Evolutionary conservation across 495 filamentous ascomycete species (phyloP), one percentile per base, ranked within the genome.

Genomic region (Pseudotulostoma volvatum): DNA sequence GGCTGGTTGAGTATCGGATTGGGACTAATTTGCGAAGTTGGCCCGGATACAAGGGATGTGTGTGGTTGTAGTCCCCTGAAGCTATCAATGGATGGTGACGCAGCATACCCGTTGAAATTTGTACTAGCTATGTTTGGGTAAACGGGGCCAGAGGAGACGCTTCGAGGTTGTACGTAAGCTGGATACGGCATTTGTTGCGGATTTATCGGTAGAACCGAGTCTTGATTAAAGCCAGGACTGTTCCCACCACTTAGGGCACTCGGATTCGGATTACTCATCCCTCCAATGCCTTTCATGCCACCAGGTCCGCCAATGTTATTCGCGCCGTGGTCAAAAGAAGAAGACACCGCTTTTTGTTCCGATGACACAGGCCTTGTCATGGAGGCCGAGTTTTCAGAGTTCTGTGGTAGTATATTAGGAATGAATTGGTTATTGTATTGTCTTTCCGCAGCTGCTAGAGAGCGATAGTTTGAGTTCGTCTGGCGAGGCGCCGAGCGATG

Each of bases 161-260:
- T 61, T 4, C 67, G 63, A 19, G 52, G 52, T 36, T 63, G 63
- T 9, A 67, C 39, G 42, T 58, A 69, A 40, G 52, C 57, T 37
- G 63, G 63, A 44, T 67, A 70, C 40, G 63, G 66, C 17, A 65
- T 48, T 34, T 67, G 66, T 39, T 70, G 67, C 38, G 56, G 63
- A 9, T 47, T 43, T 13, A 69, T 47, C 21, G 57, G 51, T 25
- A 54, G 45, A 37, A 59, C 25, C 2, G 63, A 46, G 33, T 67
- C 67, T 37, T 66, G 62, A 18, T 48, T 41, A 39, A 63, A 67
- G 9, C 49, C 52, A 23, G 53, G 18, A 30, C 49, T 55, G n/a
- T n/a, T n/a, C 14, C 54, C 53, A 28, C 23, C 23, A 5, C 5
- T 11, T 5, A 5, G 5, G 23, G 5, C 23, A 5, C 5, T 5